A percentile compares a stretch with the other conserved stretches of the same genome.
These are phyloP conservation scores for Ceriops zippeliana DNA, from an alignment of 345 rosid genomes.

Conservation along the genomic window DNA sequence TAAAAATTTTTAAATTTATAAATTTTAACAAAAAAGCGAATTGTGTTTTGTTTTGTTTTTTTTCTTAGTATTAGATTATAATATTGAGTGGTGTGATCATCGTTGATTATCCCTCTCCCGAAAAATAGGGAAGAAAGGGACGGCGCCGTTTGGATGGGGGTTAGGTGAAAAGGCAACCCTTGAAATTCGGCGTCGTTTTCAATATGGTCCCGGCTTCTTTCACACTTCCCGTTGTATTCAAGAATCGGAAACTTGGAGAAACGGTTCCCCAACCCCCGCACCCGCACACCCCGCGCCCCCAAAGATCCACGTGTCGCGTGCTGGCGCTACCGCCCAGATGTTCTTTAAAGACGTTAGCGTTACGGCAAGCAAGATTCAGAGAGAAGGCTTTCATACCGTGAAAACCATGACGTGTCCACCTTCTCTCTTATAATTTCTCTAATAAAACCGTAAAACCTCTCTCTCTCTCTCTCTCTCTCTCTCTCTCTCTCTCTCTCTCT, in stretches of 20 bases:
- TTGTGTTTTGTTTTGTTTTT: too few species aligned
- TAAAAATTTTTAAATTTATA: too few species aligned
- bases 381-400: background rate
- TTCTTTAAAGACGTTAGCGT: conserved; percentile 36
- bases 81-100: too few species aligned
- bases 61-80: too few species aligned
- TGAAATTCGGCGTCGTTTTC: conserved; percentile 25
- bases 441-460: background rate
- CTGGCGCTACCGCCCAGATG: conserved; percentile 2
- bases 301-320: conserved; percentile 31
- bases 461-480: background rate
- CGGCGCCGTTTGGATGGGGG: conserved; percentile 16
- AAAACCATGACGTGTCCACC: conserved; percentile 22
- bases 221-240: conserved; percentile 30
- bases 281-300: background rate
- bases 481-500: background rate
- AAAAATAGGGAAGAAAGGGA: background rate
- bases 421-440: conserved; percentile 4
- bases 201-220: conserved; percentile 3
- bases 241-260: conserved; percentile 14
- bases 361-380: conserved; percentile 38
- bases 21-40: too few species aligned
- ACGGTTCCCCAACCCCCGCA: background rate
- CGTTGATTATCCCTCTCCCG: too few species aligned
- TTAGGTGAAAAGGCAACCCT: conserved; percentile 23